Conservation (phyloP, 1,139 yeast species). For the Yamadazyma dendronema region DNA sequence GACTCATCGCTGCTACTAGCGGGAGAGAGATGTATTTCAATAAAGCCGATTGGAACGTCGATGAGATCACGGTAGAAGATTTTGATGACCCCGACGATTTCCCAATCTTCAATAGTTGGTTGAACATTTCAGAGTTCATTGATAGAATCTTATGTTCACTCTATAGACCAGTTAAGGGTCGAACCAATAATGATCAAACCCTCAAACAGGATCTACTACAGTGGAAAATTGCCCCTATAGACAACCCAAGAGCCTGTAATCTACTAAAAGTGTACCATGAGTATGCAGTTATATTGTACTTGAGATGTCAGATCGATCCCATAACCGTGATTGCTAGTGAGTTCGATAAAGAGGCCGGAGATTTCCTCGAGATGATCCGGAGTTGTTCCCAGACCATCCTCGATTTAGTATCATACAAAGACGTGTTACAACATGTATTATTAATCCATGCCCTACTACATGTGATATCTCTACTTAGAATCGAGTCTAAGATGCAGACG, state of each 20-base stretch:
- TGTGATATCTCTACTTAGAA: constrained; percentile 22
- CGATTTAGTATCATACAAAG: constrained; percentile 6
- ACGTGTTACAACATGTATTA: constrained; percentile 19
- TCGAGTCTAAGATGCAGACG: constrained; percentile 1
- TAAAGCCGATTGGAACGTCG: constrained; percentile 21
- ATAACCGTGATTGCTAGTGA: constrained; percentile 15
- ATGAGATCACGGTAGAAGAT: constrained; percentile 17
- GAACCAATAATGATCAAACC: constrained; percentile 14
- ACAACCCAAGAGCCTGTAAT: constrained; percentile 10
- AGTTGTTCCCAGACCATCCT: constrained; percentile 11
- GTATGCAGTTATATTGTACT: constrained; percentile 19
- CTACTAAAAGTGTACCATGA: constrained; percentile 14
- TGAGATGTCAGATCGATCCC: constrained; percentile 25
- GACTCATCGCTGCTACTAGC: constrained; percentile 24
- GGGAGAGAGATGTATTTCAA: constrained; percentile 24
- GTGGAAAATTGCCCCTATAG: constrained; percentile 7
- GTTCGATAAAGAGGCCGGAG: neutral
- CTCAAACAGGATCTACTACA: constrained; percentile 18
- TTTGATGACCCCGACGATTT: constrained; percentile 21
- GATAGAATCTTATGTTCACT: constrained; percentile 20
- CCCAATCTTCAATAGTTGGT: constrained; percentile 20
- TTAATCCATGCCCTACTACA: constrained; percentile 24
- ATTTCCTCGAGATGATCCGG: constrained; percentile 4
- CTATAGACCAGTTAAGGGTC: constrained; percentile 25
- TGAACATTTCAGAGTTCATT: constrained; percentile 17